Conservation (phyloP, 306 rosid species). For the Quercus aquifolioides region DNA sequence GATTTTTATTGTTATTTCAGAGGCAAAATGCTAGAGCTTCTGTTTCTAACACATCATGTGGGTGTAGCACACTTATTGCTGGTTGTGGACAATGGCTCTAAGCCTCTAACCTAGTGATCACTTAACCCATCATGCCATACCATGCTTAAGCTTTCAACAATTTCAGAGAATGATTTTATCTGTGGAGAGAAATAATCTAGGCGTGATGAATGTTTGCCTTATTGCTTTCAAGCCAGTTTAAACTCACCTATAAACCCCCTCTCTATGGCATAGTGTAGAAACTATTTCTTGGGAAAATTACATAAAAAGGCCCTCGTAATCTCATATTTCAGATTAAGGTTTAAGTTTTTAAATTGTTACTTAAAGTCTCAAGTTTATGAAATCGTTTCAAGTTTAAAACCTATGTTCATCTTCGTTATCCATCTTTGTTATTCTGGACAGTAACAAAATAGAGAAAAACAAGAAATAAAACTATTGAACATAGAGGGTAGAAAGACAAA, state of each 20-base stretch:
- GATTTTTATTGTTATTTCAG: not conserved
- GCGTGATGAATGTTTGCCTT: not conserved
- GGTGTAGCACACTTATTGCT: not conserved
- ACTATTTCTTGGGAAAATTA: not conserved
- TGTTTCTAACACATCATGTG: not conserved
- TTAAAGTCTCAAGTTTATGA: no score
- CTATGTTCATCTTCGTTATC: no score
- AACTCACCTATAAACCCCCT: not conserved
- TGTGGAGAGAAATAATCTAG: not conserved
- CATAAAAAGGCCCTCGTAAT: no score
- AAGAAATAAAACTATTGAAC: no score
- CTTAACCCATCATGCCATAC: not conserved
- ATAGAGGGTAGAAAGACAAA: no score
- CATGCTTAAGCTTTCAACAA: not conserved
- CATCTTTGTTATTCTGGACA: no score
- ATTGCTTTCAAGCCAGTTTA: not conserved
- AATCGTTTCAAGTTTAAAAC: no score
- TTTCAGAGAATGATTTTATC: not conserved
- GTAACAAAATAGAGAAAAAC: no score
- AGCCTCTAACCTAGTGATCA: not conserved
- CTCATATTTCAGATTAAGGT: no score
- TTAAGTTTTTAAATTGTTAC: no score
- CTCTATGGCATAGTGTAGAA: not conserved
- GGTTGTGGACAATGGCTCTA: not conserved
- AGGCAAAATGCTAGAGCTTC: constrained; percentile 6